Conservation (phyloP, 352 stramenopile species). For the Phytophthora ohioensis region DNA sequence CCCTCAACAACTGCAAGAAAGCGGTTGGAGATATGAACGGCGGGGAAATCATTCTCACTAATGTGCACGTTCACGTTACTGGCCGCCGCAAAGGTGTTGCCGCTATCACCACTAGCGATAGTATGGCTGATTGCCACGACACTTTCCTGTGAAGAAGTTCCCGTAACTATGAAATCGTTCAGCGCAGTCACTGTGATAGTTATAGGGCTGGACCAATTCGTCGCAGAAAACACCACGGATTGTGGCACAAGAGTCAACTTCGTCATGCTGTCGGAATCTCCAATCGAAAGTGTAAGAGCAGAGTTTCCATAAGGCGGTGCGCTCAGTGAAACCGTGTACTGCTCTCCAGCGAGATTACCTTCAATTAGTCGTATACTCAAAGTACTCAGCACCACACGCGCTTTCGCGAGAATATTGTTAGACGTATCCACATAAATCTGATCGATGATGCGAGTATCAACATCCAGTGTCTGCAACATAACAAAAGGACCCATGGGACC, state of each 20-base stretch:
- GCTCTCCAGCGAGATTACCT: conserved; percentile 24
- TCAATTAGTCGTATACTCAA: conserved; percentile 38
- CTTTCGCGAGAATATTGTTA: conserved; percentile 42
- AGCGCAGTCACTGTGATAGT: conserved; percentile 37
- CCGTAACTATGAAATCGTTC: conserved; percentile 40
- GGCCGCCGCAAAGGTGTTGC: conserved; percentile 44
- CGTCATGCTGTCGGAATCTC: conserved; percentile 12
- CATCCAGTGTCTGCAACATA: conserved; percentile 63
- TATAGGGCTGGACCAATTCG: conserved; percentile 53
- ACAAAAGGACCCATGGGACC: conserved; percentile 55
- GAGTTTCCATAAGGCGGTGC: conserved; percentile 40
- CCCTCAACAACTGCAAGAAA: conserved; percentile 57
- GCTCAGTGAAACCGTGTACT: conserved; percentile 59
- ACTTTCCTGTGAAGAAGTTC: conserved; percentile 17
- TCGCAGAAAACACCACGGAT: conserved; percentile 45
- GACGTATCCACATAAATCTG: conserved; percentile 57
- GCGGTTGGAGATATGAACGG: conserved; percentile 59
- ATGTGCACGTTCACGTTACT: conserved; percentile 50
- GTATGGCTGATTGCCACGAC: conserved; percentile 44
- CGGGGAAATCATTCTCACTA: conserved; percentile 62
- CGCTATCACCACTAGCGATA: conserved; percentile 43
- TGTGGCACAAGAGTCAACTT: conserved; percentile 43
- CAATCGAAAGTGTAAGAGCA: conserved; percentile 29
- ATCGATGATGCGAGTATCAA: conserved; percentile 52
- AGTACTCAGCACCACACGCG: conserved; percentile 48